phyloP scores from a whole-genome alignment of 2,329 filamentous ascomycete genomes.

The Diaporthe sp. region DNA sequence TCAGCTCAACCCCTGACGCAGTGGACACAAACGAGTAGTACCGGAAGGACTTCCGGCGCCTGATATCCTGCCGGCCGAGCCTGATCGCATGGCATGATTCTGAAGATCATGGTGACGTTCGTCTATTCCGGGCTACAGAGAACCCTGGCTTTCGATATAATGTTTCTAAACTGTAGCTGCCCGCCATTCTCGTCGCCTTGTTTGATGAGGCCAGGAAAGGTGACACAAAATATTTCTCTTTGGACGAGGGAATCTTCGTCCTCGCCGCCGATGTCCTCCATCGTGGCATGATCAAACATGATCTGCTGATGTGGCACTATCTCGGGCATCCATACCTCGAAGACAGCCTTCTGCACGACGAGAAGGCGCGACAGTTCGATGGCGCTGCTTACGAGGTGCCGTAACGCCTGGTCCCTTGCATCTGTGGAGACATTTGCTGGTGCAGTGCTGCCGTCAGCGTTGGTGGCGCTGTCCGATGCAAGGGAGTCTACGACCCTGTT shows the following conservation, averaged over 20 bases:
- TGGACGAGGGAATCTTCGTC: constrained; percentile 68
- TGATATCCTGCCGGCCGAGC: constrained; percentile 11
- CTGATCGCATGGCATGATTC: constrained; percentile 28
- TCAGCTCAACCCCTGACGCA: constrained; percentile 11
- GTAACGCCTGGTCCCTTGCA: constrained; percentile 66
- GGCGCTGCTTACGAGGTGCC: constrained; percentile 64
- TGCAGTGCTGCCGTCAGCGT: constrained; percentile 35
- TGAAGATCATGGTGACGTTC: constrained; percentile 18
- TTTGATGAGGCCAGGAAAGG: constrained; percentile 76
- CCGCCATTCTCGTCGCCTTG: constrained; percentile 75
- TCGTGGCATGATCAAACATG: constrained; percentile 69
- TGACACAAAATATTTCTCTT: constrained; percentile 72
- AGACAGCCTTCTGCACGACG: constrained; percentile 70
- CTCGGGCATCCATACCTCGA: constrained; percentile 69
- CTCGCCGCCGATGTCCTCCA: constrained; percentile 77
- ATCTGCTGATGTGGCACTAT: constrained; percentile 66
- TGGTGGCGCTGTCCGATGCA: constrained; percentile 54
- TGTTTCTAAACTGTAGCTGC: constrained; percentile 72
- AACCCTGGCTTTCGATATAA: constrained; percentile 77
- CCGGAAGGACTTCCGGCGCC: neutral
- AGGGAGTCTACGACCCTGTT: constrained; percentile 66
- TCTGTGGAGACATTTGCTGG: constrained; percentile 51
- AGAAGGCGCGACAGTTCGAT: constrained; percentile 70
- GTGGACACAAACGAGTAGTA: neutral
- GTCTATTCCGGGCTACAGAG: constrained; percentile 66